Evolutionary conservation across 768 basidiomycete genomes (phyloP).

Genomic region (Xerocomus potaroensis): DNA sequence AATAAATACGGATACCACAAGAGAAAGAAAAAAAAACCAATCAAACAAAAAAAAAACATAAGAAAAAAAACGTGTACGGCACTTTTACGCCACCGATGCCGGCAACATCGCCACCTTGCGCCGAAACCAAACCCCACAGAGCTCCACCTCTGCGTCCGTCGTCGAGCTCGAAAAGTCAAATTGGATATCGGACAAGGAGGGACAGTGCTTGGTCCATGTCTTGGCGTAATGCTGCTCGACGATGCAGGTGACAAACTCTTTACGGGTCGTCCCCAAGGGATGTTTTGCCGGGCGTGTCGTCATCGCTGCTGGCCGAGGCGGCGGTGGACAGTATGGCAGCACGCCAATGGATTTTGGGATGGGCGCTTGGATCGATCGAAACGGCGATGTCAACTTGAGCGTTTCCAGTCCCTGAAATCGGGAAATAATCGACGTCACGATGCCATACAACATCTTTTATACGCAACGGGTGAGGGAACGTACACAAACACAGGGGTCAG

Average conservation of each 20-base stretch:
- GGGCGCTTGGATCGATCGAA: constrained; percentile 24
- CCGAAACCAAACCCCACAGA: constrained; percentile 31
- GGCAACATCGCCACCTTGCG: constrained; percentile 14
- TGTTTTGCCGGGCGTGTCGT: not conserved
- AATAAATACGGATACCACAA: no score
- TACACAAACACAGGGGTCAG: no score
- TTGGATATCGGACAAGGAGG: constrained; percentile 26
- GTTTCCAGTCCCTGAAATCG: constrained; percentile 26
- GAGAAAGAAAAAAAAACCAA: no score
- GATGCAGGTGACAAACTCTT: constrained; percentile 27
- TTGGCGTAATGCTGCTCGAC: constrained; percentile 25
- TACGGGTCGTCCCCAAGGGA: constrained; percentile 3
- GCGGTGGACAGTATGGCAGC: constrained; percentile 10
- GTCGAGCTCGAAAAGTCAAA: constrained; percentile 28
- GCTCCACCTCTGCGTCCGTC: constrained; percentile 23
- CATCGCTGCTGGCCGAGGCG: not conserved
- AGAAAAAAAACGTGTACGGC: not conserved
- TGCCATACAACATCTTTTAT: constrained; percentile 29
- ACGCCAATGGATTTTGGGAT: constrained; percentile 4
- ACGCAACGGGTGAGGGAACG: no score
- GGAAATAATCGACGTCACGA: constrained; percentile 30
- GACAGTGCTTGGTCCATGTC: constrained; percentile 27
- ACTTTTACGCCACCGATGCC: not conserved
- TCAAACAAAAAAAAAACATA: not conserved
- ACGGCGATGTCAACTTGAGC: constrained; percentile 31